These are phyloP conservation scores for Pulveroboletus sp. DNA, from an alignment of 768 basidiomycete genomes.

Conservation along the genomic window DNA sequence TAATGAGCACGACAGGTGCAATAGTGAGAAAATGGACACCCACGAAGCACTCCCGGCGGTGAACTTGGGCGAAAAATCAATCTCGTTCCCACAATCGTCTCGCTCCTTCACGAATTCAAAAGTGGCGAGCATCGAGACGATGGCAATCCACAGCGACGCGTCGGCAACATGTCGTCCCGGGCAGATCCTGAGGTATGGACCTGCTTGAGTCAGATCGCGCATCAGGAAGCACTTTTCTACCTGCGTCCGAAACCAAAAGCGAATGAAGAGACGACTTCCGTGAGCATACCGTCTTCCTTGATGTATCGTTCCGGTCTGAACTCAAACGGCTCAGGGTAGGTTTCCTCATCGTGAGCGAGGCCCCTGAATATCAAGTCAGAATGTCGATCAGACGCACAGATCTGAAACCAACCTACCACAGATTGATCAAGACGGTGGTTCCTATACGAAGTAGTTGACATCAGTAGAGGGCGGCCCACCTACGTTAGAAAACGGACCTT, in stretches of 20 bases:
- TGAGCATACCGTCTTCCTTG: slow-evolving; percentile 14
- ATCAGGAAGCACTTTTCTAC: slow-evolving; percentile 3
- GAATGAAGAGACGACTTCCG: slow-evolving; percentile 2
- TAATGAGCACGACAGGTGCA: neutral
- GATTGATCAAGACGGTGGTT: slow-evolving; percentile 19
- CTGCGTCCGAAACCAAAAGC: slow-evolving; percentile 28
- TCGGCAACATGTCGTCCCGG: slow-evolving; percentile 23
- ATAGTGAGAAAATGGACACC: slow-evolving; percentile 1
- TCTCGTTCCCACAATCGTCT: slow-evolving; percentile 20
- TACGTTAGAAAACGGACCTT: slow-evolving; percentile 14
- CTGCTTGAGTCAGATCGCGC: neutral
- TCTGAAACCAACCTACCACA: slow-evolving; percentile 18
- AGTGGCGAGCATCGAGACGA: slow-evolving; percentile 20
- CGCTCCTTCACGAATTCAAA: slow-evolving; percentile 21
- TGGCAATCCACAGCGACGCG: slow-evolving; percentile 26
- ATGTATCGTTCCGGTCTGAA: slow-evolving; percentile 42
- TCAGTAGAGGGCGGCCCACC: neutral
- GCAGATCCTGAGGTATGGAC: slow-evolving; percentile 16
- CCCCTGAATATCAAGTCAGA: slow-evolving; percentile 27
- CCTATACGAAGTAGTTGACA: slow-evolving; percentile 8
- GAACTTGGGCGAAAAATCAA: slow-evolving; percentile 25
- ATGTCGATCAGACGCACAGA: neutral
- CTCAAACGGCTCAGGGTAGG: slow-evolving; percentile 37
- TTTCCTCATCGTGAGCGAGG: slow-evolving; percentile 35
- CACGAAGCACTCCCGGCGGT: slow-evolving; percentile 18